Evolutionary conservation across 257 asterid genomes (phyloP).

Genomic region (Primulina eburnea): DNA sequence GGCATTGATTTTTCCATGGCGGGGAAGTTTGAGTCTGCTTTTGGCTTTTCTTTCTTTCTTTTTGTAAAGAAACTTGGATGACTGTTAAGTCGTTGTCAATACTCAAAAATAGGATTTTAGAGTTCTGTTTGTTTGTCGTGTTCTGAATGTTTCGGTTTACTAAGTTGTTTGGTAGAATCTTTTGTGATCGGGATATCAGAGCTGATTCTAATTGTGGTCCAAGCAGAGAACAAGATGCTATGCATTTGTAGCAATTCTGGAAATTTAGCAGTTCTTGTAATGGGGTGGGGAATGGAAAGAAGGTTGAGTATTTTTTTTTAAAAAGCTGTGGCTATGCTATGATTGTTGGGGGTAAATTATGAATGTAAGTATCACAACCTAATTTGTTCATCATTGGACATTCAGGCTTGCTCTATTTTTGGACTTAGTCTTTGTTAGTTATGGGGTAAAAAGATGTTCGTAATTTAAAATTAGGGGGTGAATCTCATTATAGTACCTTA

Average conservation of each 20-base stretch:
- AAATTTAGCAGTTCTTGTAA: conserved; percentile 4
- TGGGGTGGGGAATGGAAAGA: conserved; percentile 1
- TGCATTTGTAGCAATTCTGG: neutral
- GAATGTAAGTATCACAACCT: neutral
- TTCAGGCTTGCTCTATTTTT: neutral
- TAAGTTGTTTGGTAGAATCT: neutral
- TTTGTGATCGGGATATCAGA: neutral
- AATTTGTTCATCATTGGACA: neutral
- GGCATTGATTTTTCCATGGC: neutral
- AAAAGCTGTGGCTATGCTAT: neutral
- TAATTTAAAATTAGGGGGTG: neutral
- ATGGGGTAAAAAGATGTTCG: neutral
- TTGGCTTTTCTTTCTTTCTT: neutral
- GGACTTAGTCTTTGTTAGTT: neutral
- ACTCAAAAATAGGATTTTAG: neutral
- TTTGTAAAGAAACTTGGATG: neutral
- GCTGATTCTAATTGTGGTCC: neutral
- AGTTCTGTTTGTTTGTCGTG: neutral
- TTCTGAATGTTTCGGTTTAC: neutral
- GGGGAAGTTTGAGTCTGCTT: neutral
- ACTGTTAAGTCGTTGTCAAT: neutral
- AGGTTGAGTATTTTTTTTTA: neutral
- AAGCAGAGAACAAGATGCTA: neutral
- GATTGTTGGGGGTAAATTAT: neutral
- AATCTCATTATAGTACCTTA: neutral